phyloP scores from a whole-genome alignment of 768 basidiomycete species.

The Rhodotorula toruloides region DNA sequence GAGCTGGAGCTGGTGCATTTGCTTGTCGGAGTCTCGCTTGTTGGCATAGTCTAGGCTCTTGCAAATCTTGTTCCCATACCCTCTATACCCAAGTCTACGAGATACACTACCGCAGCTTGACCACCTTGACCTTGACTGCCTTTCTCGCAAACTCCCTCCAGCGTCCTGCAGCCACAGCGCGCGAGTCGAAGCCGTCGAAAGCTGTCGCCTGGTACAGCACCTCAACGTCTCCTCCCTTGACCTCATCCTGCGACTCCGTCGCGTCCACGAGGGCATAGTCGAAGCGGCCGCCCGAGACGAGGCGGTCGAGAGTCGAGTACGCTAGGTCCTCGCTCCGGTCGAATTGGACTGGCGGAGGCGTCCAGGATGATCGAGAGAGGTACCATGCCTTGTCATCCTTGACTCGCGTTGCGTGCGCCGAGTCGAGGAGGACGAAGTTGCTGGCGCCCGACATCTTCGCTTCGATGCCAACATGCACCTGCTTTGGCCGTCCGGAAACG shows the following conservation, averaged over 20 bases:
- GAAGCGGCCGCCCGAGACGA: background rate
- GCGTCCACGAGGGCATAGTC: constrained; percentile 11
- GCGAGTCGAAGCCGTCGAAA: background rate
- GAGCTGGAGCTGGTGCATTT: no score
- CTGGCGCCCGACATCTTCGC: constrained; percentile 86
- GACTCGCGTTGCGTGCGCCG: constrained; percentile 36
- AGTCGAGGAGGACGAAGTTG: constrained; percentile 62
- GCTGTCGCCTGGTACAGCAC: background rate
- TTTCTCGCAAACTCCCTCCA: background rate
- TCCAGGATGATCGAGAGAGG: background rate
- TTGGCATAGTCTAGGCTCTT: no score
- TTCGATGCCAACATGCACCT: constrained; percentile 76
- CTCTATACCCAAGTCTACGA: no score
- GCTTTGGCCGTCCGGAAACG: constrained; percentile 37
- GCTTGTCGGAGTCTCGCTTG: no score
- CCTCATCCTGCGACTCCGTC: background rate
- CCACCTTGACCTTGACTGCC: background rate
- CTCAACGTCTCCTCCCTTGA: background rate
- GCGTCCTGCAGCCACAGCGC: background rate
- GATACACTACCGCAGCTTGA: no score
- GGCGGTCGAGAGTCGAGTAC: constrained; percentile 32
- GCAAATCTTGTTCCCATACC: no score
- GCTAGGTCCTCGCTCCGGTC: constrained; percentile 65
- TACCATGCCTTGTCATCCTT: constrained; percentile 18
- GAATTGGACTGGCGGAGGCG: constrained; percentile 58